Evolutionary conservation across 305 asterid species (phyloP).

Genomic region (Fraxinus velutina): DNA sequence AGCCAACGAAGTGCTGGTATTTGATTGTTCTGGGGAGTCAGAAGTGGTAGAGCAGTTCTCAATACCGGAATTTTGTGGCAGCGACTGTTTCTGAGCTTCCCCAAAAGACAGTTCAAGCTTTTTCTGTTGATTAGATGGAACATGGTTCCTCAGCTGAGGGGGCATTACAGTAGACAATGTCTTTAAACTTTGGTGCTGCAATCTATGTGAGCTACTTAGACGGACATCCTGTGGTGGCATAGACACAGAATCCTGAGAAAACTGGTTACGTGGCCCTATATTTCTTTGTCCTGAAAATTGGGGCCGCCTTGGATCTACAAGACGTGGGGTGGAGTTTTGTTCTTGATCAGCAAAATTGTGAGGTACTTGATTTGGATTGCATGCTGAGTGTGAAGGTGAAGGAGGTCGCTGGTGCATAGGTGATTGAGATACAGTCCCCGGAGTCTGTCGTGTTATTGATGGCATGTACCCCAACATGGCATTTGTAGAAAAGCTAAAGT

Average conservation of each 20-base stretch:
- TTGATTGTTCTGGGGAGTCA: constrained; percentile 53
- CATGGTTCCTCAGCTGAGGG: constrained; percentile 42
- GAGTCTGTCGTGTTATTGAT: constrained; percentile 39
- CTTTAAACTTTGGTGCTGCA: constrained; percentile 34
- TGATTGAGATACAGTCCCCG: constrained; percentile 43
- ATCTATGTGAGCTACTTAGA: constrained; percentile 35
- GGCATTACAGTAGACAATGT: constrained; percentile 35
- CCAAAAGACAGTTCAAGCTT: constrained; percentile 37
- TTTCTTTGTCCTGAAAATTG: constrained; percentile 37
- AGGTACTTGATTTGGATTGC: constrained; percentile 27
- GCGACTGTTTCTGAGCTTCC: constrained; percentile 26
- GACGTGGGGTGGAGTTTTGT: constrained; percentile 42
- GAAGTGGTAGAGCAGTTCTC: constrained; percentile 26
- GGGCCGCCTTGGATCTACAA: constrained; percentile 64
- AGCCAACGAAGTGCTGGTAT: constrained; percentile 52
- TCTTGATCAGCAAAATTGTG: constrained; percentile 43
- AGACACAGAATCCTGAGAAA: constrained; percentile 41
- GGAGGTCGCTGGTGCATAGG: constrained; percentile 45
- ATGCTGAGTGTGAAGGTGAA: constrained; percentile 48
- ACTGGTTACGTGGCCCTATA: constrained; percentile 31
- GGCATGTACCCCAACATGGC: constrained; percentile 36
- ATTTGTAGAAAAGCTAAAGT: constrained; percentile 35
- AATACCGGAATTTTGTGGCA: constrained; percentile 32
- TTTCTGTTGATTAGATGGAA: constrained; percentile 32
- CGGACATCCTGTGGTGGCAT: constrained; percentile 34